Conservation (phyloP, 352 stramenopile genomes). For the Pythium aphanidermatum region DNA sequence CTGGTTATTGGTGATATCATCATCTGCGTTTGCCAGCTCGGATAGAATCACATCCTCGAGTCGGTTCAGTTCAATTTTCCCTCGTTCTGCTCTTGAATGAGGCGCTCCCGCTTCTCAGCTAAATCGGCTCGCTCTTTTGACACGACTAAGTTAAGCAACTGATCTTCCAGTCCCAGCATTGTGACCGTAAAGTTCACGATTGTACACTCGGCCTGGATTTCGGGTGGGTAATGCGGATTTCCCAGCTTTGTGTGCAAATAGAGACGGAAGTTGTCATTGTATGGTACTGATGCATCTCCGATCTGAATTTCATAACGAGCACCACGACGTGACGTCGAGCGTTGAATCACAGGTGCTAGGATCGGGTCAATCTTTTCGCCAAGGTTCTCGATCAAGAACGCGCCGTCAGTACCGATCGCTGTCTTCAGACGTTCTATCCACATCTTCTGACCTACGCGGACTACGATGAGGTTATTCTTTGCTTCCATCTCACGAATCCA, state of each 20-base stretch:
- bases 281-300: constrained; percentile 91
- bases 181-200: constrained; percentile 96
- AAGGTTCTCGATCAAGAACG: constrained; percentile 94
- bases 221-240: constrained; percentile 93
- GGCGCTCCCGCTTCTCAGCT: constrained; percentile 79
- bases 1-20: constrained; percentile 97
- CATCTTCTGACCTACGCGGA: constrained; percentile 93
- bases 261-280: constrained; percentile 92
- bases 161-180: constrained; percentile 88
- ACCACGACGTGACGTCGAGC: constrained; percentile 90
- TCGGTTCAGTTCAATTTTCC: constrained; percentile 96
- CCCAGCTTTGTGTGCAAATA: constrained; percentile 94
- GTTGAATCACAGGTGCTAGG: constrained; percentile 91
- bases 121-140: constrained; percentile 88
- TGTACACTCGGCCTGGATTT: constrained; percentile 94
- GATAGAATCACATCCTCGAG: constrained; percentile 94
- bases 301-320: constrained; percentile 94
- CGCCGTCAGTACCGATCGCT: constrained; percentile 90
- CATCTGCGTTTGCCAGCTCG: constrained; percentile 92
- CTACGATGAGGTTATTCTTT: constrained; percentile 89
- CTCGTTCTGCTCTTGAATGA: constrained; percentile 95
- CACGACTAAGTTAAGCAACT: constrained; percentile 90
- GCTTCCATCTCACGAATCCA: constrained; percentile 93
- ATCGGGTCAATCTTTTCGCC: constrained; percentile 94
- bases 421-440: constrained; percentile 92